phyloP scores from a whole-genome alignment of 345 rosid genomes.

The Eucalyptus erythrocorys region DNA sequence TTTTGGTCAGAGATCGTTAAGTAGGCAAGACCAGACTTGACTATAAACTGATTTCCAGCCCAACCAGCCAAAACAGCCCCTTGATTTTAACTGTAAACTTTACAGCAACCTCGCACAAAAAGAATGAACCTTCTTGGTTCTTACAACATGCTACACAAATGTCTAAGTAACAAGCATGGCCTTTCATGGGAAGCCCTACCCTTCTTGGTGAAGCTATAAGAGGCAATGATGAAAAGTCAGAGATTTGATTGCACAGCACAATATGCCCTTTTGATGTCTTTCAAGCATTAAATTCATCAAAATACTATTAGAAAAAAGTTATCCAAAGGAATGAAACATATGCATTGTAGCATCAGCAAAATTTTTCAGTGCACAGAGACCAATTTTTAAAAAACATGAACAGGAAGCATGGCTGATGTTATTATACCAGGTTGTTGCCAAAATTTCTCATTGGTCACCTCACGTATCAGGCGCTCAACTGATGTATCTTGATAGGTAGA shows the following conservation, averaged over 20 bases:
- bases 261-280: neutral
- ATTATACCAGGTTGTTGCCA: constrained; percentile 80
- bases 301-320: neutral
- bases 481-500: constrained; percentile 81
- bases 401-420: neutral
- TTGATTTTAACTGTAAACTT: neutral
- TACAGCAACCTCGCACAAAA: neutral
- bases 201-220: neutral
- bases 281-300: neutral
- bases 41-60: neutral
- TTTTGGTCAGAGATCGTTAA: neutral
- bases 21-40: neutral
- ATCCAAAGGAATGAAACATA: neutral
- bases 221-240: neutral
- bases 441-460: constrained; percentile 87
- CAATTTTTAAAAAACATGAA: neutral
- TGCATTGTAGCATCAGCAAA: neutral
- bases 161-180: neutral
- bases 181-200: neutral
- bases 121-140: neutral
- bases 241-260: neutral
- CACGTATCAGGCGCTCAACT: constrained; percentile 98
- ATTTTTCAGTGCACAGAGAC: neutral
- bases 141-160: neutral
- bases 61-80: neutral